Conservation (phyloP, 305 asterid genomes). For the Rubia tinctorum region DNA sequence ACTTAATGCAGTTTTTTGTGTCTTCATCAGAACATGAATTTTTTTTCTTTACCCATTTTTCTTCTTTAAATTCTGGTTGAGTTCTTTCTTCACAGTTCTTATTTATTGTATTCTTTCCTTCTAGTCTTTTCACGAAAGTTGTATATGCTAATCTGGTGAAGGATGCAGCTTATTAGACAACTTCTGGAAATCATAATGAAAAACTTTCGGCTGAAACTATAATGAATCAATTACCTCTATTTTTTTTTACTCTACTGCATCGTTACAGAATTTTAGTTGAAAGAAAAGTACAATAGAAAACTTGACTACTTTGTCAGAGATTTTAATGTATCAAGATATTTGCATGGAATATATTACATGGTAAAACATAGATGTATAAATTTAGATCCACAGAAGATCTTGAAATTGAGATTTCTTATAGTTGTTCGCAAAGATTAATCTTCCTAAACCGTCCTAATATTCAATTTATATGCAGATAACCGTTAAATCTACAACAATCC, state of each 20-base stretch:
- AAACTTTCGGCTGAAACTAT: not conserved
- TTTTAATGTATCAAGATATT: not conserved
- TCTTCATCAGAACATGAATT: slow-evolving; percentile 70
- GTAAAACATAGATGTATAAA: not conserved
- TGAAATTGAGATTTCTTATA: not conserved
- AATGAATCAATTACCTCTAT: not conserved
- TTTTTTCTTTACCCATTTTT: slow-evolving; percentile 58
- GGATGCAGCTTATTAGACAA: slow-evolving; percentile 25
- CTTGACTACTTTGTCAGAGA: not conserved
- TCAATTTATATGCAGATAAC: not conserved
- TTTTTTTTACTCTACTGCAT: not conserved
- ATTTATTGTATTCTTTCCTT: slow-evolving; percentile 57
- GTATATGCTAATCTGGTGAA: slow-evolving; percentile 73
- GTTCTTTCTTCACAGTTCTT: slow-evolving; percentile 49
- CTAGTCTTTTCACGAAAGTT: slow-evolving; percentile 66
- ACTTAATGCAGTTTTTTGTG: slow-evolving; percentile 66
- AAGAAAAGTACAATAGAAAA: not conserved
- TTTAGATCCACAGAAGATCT: not conserved
- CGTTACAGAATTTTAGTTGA: not conserved
- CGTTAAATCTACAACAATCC: not conserved
- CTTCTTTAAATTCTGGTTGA: slow-evolving; percentile 42
- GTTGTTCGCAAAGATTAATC: not conserved
- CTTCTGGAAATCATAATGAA: not conserved
- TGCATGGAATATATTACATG: not conserved
- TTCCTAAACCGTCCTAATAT: not conserved